Conservation (phyloP, 192 early-diverging fungal species). For the Thoreauomyces humboldtii region DNA sequence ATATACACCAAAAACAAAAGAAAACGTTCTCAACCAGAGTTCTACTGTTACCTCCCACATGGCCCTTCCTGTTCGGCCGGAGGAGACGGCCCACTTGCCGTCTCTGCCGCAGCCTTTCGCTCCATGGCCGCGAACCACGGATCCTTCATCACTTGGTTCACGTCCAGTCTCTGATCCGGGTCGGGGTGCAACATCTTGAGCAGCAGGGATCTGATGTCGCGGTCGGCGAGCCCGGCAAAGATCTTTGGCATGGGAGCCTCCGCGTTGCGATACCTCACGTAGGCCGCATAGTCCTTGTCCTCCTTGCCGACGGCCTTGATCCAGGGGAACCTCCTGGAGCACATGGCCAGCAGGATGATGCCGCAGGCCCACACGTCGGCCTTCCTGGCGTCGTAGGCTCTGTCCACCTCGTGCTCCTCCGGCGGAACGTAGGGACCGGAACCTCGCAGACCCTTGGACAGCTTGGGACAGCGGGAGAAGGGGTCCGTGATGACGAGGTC, state of each 20-base stretch:
- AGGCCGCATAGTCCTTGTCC: too few species aligned
- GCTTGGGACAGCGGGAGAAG: slow-evolving; percentile 40
- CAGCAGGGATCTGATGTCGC: too few species aligned
- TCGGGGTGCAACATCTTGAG: background rate
- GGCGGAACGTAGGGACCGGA: slow-evolving; percentile 88
- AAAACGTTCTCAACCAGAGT: too few species aligned
- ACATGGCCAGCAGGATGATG: slow-evolving; percentile 42
- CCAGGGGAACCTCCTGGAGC: slow-evolving; percentile 50
- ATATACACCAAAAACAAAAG: too few species aligned
- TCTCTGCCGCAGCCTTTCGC: too few species aligned
- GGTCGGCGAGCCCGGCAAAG: too few species aligned
- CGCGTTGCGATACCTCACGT: too few species aligned
- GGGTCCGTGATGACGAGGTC: slow-evolving; percentile 82
- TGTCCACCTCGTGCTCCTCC: slow-evolving; percentile 57
- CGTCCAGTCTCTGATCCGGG: background rate
- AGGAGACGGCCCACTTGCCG: too few species aligned
- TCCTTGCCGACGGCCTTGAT: too few species aligned
- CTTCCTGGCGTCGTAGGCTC: slow-evolving; percentile 76
- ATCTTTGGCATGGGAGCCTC: too few species aligned
- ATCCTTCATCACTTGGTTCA: background rate
- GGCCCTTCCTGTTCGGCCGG: too few species aligned
- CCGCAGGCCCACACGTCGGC: slow-evolving; percentile 88
- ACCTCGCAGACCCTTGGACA: slow-evolving; percentile 5
- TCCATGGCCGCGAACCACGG: background rate
- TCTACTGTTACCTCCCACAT: too few species aligned